Percentiles rank a stretch among this genome's conserved stretches.
These are phyloP conservation scores for Trichoderma simmonsii DNA, from an alignment of 2,329 filamentous ascomycete species.

Conservation along the genomic window DNA sequence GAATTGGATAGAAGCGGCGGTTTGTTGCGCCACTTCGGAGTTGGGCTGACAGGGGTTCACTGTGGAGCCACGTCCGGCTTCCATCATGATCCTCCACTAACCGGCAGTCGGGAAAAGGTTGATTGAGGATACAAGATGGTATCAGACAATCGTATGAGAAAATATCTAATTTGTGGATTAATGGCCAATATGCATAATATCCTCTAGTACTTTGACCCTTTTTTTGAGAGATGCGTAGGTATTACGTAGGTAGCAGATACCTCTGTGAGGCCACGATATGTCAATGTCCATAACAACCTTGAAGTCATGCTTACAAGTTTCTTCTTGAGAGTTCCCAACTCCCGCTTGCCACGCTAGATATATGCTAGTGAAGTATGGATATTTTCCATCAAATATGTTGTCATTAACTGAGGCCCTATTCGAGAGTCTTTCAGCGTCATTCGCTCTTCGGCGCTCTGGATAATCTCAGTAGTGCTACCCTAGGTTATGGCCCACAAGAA, in stretches of 20 bases:
- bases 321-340: not conserved
- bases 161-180: not conserved
- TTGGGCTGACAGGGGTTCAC: slow-evolving; percentile 17
- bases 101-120: not conserved
- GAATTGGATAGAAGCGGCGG: slow-evolving; percentile 2
- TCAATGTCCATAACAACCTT: not conserved
- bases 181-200: not conserved
- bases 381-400: too few relatives aligned
- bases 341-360: not conserved
- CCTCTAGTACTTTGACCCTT: not conserved
- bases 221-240: not conserved
- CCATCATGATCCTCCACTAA: not conserved
- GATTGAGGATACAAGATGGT: not conserved
- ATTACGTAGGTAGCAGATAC: not conserved
- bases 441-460: not conserved
- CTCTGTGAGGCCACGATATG: not conserved
- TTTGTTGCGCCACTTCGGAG: slow-evolving; percentile 10
- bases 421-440: not conserved
- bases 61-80: not conserved
- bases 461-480: not conserved
- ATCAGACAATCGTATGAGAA: not conserved
- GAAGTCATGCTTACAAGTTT: not conserved
- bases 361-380: not conserved
- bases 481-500: not conserved
- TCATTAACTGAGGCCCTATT: not conserved